Base-by-base conservation (phyloP, 371 early-diverging fungal genomes). In the Mortierella sp. region DNA sequence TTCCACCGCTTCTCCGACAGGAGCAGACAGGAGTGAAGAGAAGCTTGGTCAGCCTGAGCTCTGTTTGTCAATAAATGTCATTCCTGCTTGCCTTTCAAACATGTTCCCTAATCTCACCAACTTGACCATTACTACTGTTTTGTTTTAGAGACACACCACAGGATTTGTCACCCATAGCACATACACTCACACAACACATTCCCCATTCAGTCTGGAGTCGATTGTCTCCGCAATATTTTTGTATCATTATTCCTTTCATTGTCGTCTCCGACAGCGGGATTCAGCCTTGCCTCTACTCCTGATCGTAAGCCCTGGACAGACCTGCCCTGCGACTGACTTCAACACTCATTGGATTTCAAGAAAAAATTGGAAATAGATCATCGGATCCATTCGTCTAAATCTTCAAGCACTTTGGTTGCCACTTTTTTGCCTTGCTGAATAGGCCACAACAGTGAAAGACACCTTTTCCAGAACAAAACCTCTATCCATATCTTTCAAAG, bases 321-420 rank as follows among this genome's bases (percentile, higher is more conserved):
- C 17, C 28, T 26, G 6, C 28, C 51, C 28, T 28, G 8, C 26
- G 7, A 13, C 5, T 12, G 28, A 26, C 22, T 51, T 51, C 26
- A 6, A 10, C 51, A 26, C 10, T 51, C 28, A 28, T 51, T 28
- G 28, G 28, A 51, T 13, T 28, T 8, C 13, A 51, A 28, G 12
- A 8, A 51, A 22, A 40, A 8, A 1, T 22, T 28, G 51, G 28
- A 51, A 26, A 51, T 26, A 26, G 51, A 51, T 51, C 51, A 51
- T 51, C 13, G 51, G 32, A 59, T 34, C 59, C 60, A 58, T 49
- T 31, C 45, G 45, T 43, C 19, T 43, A 19, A 43, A 43, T 43
- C 19, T 19, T 19, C 13, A 43, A 19, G 19, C 13, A 17, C 45
- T 19, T 13, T 13, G 45, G 19, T 43, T 13, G n/a, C n/a, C 45